Evolutionary conservation across 2,329 filamentous ascomycete genomes (phyloP).

Genomic region (Botryotinia globosa): DNA sequence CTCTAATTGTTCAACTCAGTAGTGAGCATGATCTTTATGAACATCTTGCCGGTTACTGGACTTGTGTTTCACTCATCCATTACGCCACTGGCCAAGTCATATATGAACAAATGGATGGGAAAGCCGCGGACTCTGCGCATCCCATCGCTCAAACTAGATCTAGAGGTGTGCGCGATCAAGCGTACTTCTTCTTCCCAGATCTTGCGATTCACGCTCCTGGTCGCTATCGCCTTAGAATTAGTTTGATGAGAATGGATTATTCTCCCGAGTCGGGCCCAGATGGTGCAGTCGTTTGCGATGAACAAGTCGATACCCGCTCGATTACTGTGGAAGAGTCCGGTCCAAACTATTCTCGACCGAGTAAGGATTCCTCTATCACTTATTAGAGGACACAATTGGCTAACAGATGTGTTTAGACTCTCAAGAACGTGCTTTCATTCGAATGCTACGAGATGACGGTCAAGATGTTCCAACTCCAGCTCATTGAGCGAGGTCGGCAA

Average conservation of each 20-base stretch:
- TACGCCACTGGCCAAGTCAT: constrained; percentile 32
- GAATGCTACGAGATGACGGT: constrained; percentile 33
- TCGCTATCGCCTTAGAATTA: constrained; percentile 34
- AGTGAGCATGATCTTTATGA: constrained; percentile 32
- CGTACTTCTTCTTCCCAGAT: constrained; percentile 37
- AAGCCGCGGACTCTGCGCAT: constrained; percentile 34
- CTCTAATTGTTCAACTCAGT: constrained; percentile 32
- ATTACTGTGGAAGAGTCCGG: constrained; percentile 32
- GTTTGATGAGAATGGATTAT: constrained; percentile 36
- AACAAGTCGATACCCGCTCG: constrained; percentile 34
- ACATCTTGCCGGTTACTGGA: constrained; percentile 34
- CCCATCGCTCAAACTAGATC: constrained; percentile 28
- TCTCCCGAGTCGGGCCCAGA: constrained; percentile 27
- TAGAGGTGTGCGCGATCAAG: constrained; percentile 26
- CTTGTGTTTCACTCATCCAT: constrained; percentile 33
- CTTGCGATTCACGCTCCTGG: constrained; percentile 34
- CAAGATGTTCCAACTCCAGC: constrained; percentile 26
- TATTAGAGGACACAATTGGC: constrained; percentile 5
- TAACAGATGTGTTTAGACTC: constrained; percentile 30
- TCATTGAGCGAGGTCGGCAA: constrained; percentile 11
- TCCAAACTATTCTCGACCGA: constrained; percentile 28
- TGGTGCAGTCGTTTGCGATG: constrained; percentile 29
- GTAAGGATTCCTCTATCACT: constrained; percentile 25
- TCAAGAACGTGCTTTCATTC: constrained; percentile 33
- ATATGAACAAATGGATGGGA: constrained; percentile 33